Conservation (phyloP, 176 grass and related monocot species). For the Carex pumila region DNA sequence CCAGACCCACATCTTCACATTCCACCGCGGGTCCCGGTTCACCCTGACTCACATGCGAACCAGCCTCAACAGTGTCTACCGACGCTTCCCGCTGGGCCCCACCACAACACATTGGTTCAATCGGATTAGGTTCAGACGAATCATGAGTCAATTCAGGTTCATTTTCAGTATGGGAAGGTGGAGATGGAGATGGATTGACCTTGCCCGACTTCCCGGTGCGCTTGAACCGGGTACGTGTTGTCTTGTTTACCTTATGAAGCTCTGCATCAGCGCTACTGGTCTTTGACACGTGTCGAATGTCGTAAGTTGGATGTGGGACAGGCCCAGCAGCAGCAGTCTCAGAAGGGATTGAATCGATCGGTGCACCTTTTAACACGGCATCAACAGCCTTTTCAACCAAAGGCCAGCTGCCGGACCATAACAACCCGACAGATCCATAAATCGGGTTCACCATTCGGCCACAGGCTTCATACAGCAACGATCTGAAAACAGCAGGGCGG, state of each 20-base stretch:
- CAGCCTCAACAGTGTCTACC: background rate
- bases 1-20: background rate
- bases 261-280: background rate
- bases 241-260: constrained; percentile 21
- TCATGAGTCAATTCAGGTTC: background rate
- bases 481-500: constrained; percentile 46
- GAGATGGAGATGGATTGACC: background rate
- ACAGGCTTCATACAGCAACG: constrained; percentile 55
- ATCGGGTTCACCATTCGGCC: constrained; percentile 55
- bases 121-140: background rate
- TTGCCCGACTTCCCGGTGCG: background rate
- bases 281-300: constrained; percentile 45
- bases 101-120: background rate
- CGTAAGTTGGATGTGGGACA: constrained; percentile 26
- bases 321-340: background rate
- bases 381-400: constrained; percentile 45
- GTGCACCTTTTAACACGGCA: constrained; percentile 36
- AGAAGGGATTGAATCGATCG: constrained; percentile 27
- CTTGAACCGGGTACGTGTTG: constrained; percentile 16
- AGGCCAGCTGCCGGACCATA: constrained; percentile 59
- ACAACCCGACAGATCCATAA: constrained; percentile 45
- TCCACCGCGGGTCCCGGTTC: background rate
- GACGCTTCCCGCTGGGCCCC: background rate
- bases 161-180: background rate
- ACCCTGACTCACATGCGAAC: background rate